These are phyloP conservation scores for Colletotrichum liaoningense DNA, from an alignment of 2,329 filamentous ascomycete genomes.

Conservation along the genomic window DNA sequence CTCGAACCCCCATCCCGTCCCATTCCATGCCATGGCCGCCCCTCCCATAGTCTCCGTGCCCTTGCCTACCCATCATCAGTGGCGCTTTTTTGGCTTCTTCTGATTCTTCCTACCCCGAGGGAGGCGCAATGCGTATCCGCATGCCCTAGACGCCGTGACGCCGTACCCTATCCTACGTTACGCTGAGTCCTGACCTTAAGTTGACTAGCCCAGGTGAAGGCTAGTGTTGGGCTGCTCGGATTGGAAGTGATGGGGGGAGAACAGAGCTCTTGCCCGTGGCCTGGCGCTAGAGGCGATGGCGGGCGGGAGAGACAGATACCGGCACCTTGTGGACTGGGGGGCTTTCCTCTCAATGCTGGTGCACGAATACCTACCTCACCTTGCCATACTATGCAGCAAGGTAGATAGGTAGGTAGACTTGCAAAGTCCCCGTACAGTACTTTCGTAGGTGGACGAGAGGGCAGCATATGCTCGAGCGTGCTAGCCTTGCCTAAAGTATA, in stretches of 20 bases:
- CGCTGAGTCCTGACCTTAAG: conserved; percentile 2
- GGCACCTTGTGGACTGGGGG: conserved; percentile 11
- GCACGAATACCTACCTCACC: not conserved
- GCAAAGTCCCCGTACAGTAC: not conserved
- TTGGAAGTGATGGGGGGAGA: conserved; percentile 6
- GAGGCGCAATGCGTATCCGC: conserved; percentile 6
- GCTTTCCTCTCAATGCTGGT: conserved; percentile 4
- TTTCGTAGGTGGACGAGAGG: not conserved
- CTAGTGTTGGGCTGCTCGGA: not conserved
- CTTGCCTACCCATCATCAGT: conserved; percentile 26
- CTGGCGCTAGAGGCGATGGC: conserved; percentile 29
- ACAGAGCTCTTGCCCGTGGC: conserved; percentile 1
- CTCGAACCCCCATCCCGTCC: not conserved
- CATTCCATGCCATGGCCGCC: not conserved
- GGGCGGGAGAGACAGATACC: conserved; percentile 27
- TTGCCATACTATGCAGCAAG: not conserved
- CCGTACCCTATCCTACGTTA: conserved; percentile 27
- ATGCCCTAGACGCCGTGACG: not conserved
- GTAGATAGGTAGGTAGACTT: no score
- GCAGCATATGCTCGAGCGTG: conserved; percentile 4
- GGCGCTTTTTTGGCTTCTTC: conserved; percentile 24
- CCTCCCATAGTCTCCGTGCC: conserved; percentile 5
- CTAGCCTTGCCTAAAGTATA: conserved; percentile 22
- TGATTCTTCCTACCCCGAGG: not conserved
- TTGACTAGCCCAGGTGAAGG: not conserved